These are phyloP conservation scores for Diospyros lotus DNA, from an alignment of 148 eudicot genomes.

Conservation along the genomic window DNA sequence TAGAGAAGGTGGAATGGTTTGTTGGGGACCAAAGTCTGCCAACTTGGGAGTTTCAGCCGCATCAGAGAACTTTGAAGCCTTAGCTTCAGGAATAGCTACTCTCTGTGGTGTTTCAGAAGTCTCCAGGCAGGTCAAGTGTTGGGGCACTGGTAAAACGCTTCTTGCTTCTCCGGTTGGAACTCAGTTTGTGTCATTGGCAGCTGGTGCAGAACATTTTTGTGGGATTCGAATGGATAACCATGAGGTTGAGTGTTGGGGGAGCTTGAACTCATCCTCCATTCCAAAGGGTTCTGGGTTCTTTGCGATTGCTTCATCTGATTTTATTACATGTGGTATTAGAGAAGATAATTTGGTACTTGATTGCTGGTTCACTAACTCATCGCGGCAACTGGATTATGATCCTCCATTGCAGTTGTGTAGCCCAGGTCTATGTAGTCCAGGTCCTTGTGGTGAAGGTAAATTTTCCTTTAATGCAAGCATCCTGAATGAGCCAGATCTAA, in stretches of 20 bases:
- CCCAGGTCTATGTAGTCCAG: constrained; percentile 67
- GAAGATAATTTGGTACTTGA: constrained; percentile 84
- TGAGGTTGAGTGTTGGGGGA: constrained; percentile 84
- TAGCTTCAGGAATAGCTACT: constrained; percentile 50
- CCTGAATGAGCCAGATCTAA: constrained; percentile 67
- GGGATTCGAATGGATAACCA: constrained; percentile 83
- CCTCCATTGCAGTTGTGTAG: constrained; percentile 92
- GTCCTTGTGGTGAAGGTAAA: constrained; percentile 45
- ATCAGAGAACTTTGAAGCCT: constrained; percentile 27
- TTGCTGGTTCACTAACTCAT: constrained; percentile 65
- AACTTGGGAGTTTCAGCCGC: constrained; percentile 32
- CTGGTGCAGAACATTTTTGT: constrained; percentile 72
- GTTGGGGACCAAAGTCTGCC: constrained; percentile 85
- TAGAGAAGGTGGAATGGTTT: constrained; percentile 46
- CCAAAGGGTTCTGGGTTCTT: constrained; percentile 72
- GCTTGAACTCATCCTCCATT: constrained; percentile 52
- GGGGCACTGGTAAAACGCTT: constrained; percentile 43
- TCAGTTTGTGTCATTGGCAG: constrained; percentile 53
- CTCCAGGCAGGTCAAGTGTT: constrained; percentile 62
- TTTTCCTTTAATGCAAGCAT: constrained; percentile 73
- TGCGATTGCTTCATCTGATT: constrained; percentile 64
- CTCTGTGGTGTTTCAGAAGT: constrained; percentile 58
- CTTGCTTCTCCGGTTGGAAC: constrained; percentile 38
- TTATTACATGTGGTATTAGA: constrained; percentile 68
- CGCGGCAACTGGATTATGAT: constrained; percentile 37